Percentiles rank a stretch among this genome's conserved stretches.
Evolutionary conservation across 1,284 basidiomycete genomes (phyloP).

Genomic region (Malassezia psittaci): DNA sequence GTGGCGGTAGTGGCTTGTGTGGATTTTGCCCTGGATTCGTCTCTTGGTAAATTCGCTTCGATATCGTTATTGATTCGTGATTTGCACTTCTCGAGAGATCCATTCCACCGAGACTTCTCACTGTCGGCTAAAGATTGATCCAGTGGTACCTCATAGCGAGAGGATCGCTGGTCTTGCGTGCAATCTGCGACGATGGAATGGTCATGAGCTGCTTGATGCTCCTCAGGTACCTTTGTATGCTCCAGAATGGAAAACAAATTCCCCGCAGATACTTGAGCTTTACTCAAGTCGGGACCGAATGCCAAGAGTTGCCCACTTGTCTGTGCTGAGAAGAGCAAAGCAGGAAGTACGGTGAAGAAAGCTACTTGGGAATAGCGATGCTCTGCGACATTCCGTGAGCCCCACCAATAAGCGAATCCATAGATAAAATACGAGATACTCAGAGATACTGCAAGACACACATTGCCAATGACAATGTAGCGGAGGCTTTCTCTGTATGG

Average conservation of each 20-base stretch:
- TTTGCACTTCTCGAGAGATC: not conserved
- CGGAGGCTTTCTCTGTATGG: constrained; percentile 31
- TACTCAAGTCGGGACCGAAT: constrained; percentile 35
- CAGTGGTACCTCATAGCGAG: no score
- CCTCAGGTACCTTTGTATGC: constrained; percentile 1
- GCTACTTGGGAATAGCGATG: constrained; percentile 28
- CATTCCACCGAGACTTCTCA: not conserved
- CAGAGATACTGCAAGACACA: constrained; percentile 29
- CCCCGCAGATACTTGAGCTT: constrained; percentile 32
- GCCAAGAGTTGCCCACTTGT: constrained; percentile 35
- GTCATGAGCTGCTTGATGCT: not conserved
- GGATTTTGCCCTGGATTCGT: not conserved
- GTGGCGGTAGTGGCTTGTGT: not conserved
- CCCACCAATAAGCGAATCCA: constrained; percentile 41
- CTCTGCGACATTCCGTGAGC: constrained; percentile 32
- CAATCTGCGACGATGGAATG: no score
- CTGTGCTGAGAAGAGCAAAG: constrained; percentile 37
- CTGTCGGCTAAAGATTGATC: not conserved
- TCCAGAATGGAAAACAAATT: constrained; percentile 33
- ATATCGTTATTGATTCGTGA: no score
- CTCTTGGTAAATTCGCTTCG: not conserved
- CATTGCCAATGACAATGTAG: constrained; percentile 29
- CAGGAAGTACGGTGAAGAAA: constrained; percentile 37
- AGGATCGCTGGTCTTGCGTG: no score
- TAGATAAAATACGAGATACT: constrained; percentile 40